A percentile compares a stretch with the other conserved stretches of the same genome.
These are phyloP conservation scores for Inonotus hispidus DNA, from an alignment of 1,284 basidiomycete species.

Conservation along the genomic window DNA sequence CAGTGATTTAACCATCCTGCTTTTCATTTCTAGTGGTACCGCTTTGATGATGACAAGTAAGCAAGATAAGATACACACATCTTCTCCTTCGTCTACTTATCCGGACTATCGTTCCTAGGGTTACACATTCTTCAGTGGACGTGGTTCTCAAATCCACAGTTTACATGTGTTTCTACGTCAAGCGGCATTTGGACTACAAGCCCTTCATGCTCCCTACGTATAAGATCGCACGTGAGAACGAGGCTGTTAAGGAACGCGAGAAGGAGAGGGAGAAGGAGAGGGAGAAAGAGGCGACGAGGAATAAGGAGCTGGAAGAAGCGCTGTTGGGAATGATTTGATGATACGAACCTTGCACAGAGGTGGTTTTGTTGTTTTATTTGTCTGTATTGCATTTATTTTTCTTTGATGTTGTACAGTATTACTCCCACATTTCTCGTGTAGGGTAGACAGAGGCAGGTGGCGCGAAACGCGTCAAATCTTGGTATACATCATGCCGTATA, in stretches of 20 bases:
- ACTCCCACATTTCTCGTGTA: no score
- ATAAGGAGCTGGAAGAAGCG: constrained; percentile 59
- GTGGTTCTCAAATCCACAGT: constrained; percentile 66
- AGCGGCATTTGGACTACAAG: constrained; percentile 79
- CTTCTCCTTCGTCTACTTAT: not conserved
- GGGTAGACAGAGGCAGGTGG: no score
- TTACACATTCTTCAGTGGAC: constrained; percentile 62
- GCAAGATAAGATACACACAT: constrained; percentile 24
- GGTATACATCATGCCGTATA: no score
- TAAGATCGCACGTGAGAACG: constrained; percentile 60
- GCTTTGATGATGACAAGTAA: constrained; percentile 92
- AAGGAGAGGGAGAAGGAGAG: constrained; percentile 53
- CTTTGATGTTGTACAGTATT: no score
- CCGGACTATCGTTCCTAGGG: constrained; percentile 37
- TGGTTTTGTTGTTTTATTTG: not conserved
- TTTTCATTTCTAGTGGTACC: constrained; percentile 69
- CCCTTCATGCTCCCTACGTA: constrained; percentile 64
- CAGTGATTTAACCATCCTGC: not conserved
- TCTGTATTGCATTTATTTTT: no score
- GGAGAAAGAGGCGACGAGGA: constrained; percentile 47
- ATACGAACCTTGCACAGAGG: no score
- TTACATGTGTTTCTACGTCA: constrained; percentile 94
- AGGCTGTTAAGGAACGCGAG: constrained; percentile 61
- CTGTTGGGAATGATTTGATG: constrained; percentile 42
- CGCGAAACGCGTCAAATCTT: no score